These are phyloP conservation scores for Dimargaris xerosporica DNA, from an alignment of 192 early-diverging fungal genomes.

Conservation along the genomic window DNA sequence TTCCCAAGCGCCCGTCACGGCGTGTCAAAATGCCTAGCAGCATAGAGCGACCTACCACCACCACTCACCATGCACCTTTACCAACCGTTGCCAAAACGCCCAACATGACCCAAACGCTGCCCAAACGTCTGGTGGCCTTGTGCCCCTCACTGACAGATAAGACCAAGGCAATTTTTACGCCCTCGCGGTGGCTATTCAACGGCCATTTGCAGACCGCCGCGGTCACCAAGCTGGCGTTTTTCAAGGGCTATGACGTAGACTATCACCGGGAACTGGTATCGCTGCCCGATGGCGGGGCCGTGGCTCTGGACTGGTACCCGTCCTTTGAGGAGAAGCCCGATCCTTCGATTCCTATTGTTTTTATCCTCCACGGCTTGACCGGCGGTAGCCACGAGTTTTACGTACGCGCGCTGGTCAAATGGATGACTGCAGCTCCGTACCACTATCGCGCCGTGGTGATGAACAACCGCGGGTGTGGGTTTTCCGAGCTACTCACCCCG, in stretches of 20 bases:
- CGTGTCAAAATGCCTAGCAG: too few species aligned
- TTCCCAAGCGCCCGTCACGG: too few species aligned
- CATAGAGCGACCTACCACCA: too few species aligned
- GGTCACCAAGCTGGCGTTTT: constrained; percentile 31
- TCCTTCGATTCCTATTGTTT: constrained; percentile 52
- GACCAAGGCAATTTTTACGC: constrained; percentile 36
- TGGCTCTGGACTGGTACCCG: constrained; percentile 80
- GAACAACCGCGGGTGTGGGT: constrained; percentile 82
- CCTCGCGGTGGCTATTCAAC: constrained; percentile 52
- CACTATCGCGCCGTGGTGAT: constrained; percentile 61
- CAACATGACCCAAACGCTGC: too few species aligned
- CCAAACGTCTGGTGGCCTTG: constrained; percentile 14
- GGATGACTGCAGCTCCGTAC: constrained; percentile 36
- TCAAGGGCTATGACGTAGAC: constrained; percentile 23
- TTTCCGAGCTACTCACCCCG: constrained; percentile 56
- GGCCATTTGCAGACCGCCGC: constrained; percentile 71
- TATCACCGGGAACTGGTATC: constrained; percentile 49
- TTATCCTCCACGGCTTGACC: constrained; percentile 81
- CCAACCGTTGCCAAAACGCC: too few species aligned
- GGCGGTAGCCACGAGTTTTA: constrained; percentile 88
- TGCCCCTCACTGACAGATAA: constrained; percentile 42
- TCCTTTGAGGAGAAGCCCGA: constrained; percentile 31
- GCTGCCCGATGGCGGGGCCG: constrained; percentile 70
- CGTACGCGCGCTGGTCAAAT: constrained; percentile 53
- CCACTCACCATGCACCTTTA: too few species aligned